Evolutionary conservation across 345 rosid genomes (phyloP).

Genomic region (Bretschneidera sinensis): DNA sequence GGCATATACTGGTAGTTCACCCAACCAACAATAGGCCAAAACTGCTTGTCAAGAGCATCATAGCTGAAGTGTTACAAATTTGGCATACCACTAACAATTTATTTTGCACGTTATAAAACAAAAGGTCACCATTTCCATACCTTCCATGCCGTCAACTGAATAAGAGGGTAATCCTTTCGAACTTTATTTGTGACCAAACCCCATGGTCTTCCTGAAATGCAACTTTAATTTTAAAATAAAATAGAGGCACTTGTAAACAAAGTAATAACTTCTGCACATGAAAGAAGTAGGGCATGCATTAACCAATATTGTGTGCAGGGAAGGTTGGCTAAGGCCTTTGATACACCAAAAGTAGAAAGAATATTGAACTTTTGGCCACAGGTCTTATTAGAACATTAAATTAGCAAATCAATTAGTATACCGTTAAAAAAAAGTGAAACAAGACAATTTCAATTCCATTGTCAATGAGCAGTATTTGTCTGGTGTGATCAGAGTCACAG

Average conservation of each 20-base stretch:
- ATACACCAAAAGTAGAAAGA: not conserved
- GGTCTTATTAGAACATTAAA: no score
- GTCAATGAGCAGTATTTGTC: no score
- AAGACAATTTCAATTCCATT: no score
- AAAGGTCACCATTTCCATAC: conserved; percentile 24
- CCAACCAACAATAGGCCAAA: conserved; percentile 92
- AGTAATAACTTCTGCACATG: not conserved
- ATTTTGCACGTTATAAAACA: not conserved
- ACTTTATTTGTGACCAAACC: conserved; percentile 61
- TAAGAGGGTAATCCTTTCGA: conserved; percentile 53
- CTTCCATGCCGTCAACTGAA: conserved; percentile 92
- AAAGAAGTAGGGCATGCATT: not conserved
- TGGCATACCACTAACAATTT: not conserved
- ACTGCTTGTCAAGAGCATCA: conserved; percentile 62
- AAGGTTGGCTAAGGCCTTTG: not conserved
- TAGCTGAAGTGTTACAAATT: not conserved
- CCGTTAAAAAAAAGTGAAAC: no score
- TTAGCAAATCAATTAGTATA: no score
- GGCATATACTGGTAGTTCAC: conserved; percentile 79
- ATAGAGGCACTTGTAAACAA: no score
- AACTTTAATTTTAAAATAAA: no score
- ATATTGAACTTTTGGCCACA: not conserved
- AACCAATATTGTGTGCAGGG: not conserved
- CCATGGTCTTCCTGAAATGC: conserved; percentile 67
- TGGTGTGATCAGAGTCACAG: no score